Evolutionary conservation across 2,329 filamentous ascomycete genomes (phyloP).

Genomic region (Aspergillus uvarum): DNA sequence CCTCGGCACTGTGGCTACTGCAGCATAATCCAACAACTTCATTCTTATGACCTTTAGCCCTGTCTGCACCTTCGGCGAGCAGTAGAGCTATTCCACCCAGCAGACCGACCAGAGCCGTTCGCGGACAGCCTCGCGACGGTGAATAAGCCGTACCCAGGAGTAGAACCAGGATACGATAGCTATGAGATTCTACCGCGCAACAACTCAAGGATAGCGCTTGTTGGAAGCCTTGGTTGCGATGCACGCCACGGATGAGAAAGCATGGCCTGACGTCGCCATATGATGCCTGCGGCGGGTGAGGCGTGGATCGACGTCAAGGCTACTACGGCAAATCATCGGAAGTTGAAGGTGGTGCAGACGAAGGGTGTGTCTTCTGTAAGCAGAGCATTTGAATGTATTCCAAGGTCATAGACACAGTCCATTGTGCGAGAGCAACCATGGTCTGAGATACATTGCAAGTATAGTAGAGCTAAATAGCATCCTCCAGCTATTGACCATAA

Average conservation of each 20-base stretch:
- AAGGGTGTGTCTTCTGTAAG: too few species aligned
- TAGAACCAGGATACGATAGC: slow-evolving; percentile 46
- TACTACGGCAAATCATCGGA: slow-evolving; percentile 33
- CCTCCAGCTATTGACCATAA: too few species aligned
- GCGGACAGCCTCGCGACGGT: slow-evolving; percentile 49
- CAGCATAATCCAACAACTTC: too few species aligned
- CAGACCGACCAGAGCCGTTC: slow-evolving; percentile 48
- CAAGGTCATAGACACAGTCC: too few species aligned
- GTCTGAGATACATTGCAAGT: too few species aligned
- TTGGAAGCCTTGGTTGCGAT: slow-evolving; percentile 47
- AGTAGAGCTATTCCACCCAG: slow-evolving; percentile 52
- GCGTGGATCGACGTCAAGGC: slow-evolving; percentile 36
- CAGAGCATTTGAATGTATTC: too few species aligned
- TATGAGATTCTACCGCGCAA: slow-evolving; percentile 46
- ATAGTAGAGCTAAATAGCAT: too few species aligned
- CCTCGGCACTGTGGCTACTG: too few species aligned
- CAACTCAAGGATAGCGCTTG: too few species aligned
- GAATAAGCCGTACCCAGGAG: slow-evolving; percentile 47
- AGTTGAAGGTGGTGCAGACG: slow-evolving; percentile 7
- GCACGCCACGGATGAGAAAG: slow-evolving; percentile 38
- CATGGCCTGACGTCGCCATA: slow-evolving; percentile 45
- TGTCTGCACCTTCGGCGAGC: slow-evolving; percentile 33
- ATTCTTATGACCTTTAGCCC: neutral
- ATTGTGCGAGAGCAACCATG: too few species aligned
- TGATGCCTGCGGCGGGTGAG: slow-evolving; percentile 46